Evolutionary conservation across 768 basidiomycete species (phyloP), one percentile per base, ranked within the genome.

Genomic region (Baorangia bicolor): DNA sequence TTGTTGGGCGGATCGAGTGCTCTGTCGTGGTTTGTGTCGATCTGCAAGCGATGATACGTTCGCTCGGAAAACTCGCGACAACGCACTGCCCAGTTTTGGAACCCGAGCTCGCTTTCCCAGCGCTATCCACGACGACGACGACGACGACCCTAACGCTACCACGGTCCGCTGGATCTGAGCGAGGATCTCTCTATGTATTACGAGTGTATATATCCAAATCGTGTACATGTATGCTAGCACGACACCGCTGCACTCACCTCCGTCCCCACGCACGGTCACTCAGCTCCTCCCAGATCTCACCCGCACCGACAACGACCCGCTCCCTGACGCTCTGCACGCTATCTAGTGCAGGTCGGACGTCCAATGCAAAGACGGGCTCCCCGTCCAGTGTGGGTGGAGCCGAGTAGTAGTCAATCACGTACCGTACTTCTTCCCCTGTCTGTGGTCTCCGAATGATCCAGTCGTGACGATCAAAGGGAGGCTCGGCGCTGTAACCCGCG

Each of bases 351-450:
- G 97, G 96, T 16, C 96, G 85, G 11, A 98, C 96, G 69, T 99
- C 97, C 27, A 99, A 80, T 9, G 88, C 88, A 74, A 98, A 98
- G 7, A 95, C 94, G 18, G 97, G 97, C 42, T 90, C 90, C 9
- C 96, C 96, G 61, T 97, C 90, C 9, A 84, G 79, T 52, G 95
- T 87, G 3, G 90, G 84, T 2, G 95, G 92, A 0, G 93, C 94
- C 44, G 92, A 90, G 73, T 98, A 98, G 74, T 99, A 99, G 77
- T 99, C 97, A 64, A 99, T 98, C 44, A 99, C 90, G 73, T 99
- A 96, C 68, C 92, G 89, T 49, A 93, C 87, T 72, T 93, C 89
- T 62, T 90, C 83, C 18, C 90, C 86, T 2, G 88, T 86, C 38
- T 77, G 76, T 31, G 87, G 85, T 49, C 96, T 86, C 30, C 88